These are phyloP conservation scores for Auriscalpium vulgare DNA, from an alignment of 768 basidiomycete species.

Conservation along the genomic window DNA sequence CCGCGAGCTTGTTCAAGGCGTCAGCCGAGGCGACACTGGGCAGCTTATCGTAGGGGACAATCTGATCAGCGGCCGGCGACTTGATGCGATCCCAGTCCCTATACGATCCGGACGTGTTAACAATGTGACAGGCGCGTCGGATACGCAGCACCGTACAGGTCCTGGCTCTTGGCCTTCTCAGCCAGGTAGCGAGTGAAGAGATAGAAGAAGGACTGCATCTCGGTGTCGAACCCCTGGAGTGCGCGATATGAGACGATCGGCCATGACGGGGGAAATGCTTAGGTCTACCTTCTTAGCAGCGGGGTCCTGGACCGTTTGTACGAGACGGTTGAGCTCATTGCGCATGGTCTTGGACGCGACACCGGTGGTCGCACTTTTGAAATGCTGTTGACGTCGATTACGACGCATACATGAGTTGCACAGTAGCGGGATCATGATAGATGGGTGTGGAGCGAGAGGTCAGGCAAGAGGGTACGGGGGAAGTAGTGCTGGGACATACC, in stretches of 20 bases:
- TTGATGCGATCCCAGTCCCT: constrained; percentile 48
- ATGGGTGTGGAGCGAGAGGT: background rate
- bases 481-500: constrained; percentile 3
- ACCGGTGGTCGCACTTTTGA: constrained; percentile 34
- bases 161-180: constrained; percentile 80
- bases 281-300: constrained; percentile 45
- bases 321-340: constrained; percentile 61
- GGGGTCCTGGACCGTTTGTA: constrained; percentile 51
- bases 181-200: constrained; percentile 88
- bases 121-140: background rate
- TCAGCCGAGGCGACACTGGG: constrained; percentile 47
- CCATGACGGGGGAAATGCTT: background rate
- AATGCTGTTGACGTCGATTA: constrained; percentile 12
- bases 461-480: background rate
- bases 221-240: constrained; percentile 70
- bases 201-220: constrained; percentile 91
- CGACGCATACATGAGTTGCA: constrained; percentile 20
- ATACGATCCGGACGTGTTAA: background rate
- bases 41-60: constrained; percentile 74
- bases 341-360: constrained; percentile 54
- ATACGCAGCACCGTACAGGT: constrained; percentile 54
- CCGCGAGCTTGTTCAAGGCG: constrained; percentile 86
- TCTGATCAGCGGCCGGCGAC: constrained; percentile 78
- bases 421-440: constrained; percentile 14
- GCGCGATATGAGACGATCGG: constrained; percentile 9